phyloP scores from a whole-genome alignment of 805 yeast genomes.

The Ascoidea rubescens region DNA sequence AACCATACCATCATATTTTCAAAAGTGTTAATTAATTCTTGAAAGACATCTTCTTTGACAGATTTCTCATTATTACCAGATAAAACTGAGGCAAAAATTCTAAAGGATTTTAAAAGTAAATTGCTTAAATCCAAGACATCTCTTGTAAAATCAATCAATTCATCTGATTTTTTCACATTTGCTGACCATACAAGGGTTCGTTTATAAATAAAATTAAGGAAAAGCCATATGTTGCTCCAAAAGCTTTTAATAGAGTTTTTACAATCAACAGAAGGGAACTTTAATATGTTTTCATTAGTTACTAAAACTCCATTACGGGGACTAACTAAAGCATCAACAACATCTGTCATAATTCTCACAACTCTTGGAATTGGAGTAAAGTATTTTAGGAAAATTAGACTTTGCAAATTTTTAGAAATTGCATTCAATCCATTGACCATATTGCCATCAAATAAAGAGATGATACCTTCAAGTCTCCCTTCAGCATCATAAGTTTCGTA shows the following conservation, averaged over 20 bases:
- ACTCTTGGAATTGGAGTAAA: conserved; percentile 69
- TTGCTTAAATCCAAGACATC: conserved; percentile 75
- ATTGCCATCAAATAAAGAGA: conserved; percentile 31
- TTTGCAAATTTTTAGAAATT: conserved; percentile 28
- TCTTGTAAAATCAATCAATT: conserved; percentile 69
- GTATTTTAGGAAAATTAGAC: conserved; percentile 30
- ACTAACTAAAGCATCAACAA: conserved; percentile 45
- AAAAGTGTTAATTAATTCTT: conserved; percentile 46
- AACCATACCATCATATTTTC: conserved; percentile 66
- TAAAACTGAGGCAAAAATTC: conserved; percentile 27
- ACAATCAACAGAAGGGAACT: no score
- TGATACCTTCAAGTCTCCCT: conserved; percentile 70
- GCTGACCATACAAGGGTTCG: conserved; percentile 69
- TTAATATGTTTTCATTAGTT: conserved; percentile 12
- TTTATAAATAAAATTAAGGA: conserved; percentile 52
- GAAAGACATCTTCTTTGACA: conserved; percentile 24
- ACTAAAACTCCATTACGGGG: conserved; percentile 47
- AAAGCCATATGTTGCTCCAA: conserved; percentile 67
- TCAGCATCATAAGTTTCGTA: conserved; percentile 69
- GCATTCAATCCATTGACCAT: conserved; percentile 34
- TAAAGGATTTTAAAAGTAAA: conserved; percentile 48
- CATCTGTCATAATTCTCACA: conserved; percentile 63
- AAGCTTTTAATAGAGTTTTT: conserved; percentile 21
- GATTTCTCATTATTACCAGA: conserved; percentile 19
- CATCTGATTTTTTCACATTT: conserved; percentile 31